phyloP scores from a whole-genome alignment of 2,329 filamentous ascomycete genomes.

The Aspergillus sp. region DNA sequence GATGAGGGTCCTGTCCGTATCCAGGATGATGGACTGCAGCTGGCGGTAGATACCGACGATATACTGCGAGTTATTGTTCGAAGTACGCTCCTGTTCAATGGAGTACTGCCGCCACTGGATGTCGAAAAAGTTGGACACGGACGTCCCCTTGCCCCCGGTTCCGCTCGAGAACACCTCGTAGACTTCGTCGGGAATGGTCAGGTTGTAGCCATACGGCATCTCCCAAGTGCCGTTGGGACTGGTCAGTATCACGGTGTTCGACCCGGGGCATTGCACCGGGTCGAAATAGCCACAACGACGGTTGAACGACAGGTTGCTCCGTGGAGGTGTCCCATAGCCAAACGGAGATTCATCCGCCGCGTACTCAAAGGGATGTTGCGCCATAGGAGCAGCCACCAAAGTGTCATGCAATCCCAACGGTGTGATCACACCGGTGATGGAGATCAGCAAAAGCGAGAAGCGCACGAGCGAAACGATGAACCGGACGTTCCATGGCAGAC shows the following conservation, averaged over 20 bases:
- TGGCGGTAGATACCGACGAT: slow-evolving; percentile 21
- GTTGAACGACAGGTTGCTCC: background rate
- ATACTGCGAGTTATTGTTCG: background rate
- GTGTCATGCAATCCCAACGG: background rate
- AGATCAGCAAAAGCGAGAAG: background rate
- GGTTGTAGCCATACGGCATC: background rate
- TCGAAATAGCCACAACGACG: background rate
- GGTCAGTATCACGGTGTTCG: background rate
- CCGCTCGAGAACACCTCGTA: background rate
- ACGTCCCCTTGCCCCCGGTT: background rate
- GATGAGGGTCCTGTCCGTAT: slow-evolving; percentile 31
- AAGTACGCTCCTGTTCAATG: background rate
- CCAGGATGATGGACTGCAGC: slow-evolving; percentile 32
- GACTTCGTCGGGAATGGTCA: background rate
- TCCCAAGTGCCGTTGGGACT: background rate
- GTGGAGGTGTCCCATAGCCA: background rate
- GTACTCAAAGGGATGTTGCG: background rate
- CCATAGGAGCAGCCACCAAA: background rate
- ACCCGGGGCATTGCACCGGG: background rate
- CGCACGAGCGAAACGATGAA: background rate
- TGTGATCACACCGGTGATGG: background rate
- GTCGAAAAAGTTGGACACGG: background rate
- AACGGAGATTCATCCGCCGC: background rate
- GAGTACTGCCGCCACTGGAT: background rate
- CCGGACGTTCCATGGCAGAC: background rate